Conservation (phyloP, 495 filamentous ascomycete species). For the Daldinia caldariorum region DNA sequence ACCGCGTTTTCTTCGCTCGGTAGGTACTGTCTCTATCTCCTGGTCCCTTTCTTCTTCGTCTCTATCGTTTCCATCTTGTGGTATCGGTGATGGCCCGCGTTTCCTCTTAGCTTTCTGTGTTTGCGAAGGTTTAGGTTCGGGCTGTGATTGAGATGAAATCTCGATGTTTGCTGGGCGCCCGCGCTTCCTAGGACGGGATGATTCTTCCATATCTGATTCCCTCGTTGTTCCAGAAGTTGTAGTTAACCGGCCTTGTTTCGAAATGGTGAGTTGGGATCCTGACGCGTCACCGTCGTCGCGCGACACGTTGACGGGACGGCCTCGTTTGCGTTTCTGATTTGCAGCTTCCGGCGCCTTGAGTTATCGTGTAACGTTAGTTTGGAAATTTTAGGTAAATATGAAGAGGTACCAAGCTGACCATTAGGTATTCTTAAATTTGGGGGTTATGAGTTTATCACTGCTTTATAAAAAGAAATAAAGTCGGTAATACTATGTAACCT, state of each 20-base stretch:
- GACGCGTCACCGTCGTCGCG: constrained; percentile 51
- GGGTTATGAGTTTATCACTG: neutral
- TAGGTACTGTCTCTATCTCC: constrained; percentile 4
- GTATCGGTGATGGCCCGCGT: constrained; percentile 26
- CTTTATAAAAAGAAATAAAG: neutral
- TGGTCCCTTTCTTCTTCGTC: constrained; percentile 1
- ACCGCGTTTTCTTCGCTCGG: constrained; percentile 23
- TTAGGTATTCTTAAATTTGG: neutral
- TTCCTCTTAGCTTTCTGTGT: constrained; percentile 19
- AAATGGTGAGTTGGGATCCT: constrained; percentile 23
- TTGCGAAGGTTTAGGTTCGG: constrained; percentile 31
- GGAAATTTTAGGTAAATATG: neutral
- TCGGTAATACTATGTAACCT: constrained; percentile 1
- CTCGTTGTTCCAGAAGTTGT: constrained; percentile 8
- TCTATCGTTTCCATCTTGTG: neutral
- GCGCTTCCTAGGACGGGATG: constrained; percentile 38
- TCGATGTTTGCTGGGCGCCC: constrained; percentile 31
- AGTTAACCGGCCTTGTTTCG: constrained; percentile 29
- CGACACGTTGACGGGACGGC: constrained; percentile 54
- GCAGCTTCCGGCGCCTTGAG: constrained; percentile 46
- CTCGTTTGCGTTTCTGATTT: constrained; percentile 56
- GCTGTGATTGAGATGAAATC: constrained; percentile 23
- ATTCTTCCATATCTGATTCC: constrained; percentile 25
- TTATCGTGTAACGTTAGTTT: constrained; percentile 4
- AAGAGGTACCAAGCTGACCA: neutral